Conservation (phyloP, 2,329 filamentous ascomycete species). For the Phialemonium atrogriseum region DNA sequence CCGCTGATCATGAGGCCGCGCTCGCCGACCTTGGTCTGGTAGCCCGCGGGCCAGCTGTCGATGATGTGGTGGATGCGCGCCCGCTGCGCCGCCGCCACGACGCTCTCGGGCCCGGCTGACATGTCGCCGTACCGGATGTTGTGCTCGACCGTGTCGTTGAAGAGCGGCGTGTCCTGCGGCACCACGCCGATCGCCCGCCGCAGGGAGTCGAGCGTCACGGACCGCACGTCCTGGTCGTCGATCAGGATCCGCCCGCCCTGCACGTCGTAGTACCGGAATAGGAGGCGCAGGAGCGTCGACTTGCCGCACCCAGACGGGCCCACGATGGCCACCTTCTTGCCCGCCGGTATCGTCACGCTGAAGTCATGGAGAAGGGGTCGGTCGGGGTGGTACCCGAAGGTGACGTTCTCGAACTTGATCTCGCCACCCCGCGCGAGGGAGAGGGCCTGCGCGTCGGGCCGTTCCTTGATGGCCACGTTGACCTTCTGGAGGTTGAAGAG, state of each 20-base stretch:
- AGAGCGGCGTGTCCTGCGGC: slow-evolving; percentile 91
- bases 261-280: slow-evolving; percentile 93
- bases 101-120: slow-evolving; percentile 62
- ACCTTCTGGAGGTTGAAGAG: slow-evolving; percentile 97
- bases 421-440: slow-evolving; percentile 70
- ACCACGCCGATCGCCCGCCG: slow-evolving; percentile 87
- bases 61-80: slow-evolving; percentile 83
- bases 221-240: slow-evolving; percentile 84
- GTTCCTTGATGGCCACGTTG: slow-evolving; percentile 78
- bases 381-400: slow-evolving; percentile 83
- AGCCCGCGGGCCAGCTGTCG: slow-evolving; percentile 73
- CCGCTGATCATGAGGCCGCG: slow-evolving; percentile 94
- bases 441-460: slow-evolving; percentile 64
- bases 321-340: slow-evolving; percentile 92
- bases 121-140: slow-evolving; percentile 92
- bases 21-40: slow-evolving; percentile 86
- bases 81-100: slow-evolving; percentile 69
- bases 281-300: slow-evolving; percentile 79
- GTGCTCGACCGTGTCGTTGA: slow-evolving; percentile 93
- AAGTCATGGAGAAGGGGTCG: slow-evolving; percentile 81
- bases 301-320: slow-evolving; percentile 95
- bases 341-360: slow-evolving; percentile 82
- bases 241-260: slow-evolving; percentile 79
- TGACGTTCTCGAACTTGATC: slow-evolving; percentile 91
- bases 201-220: slow-evolving; percentile 74